Percentiles rank a stretch among this genome's conserved stretches.
phyloP scores from a whole-genome alignment of 352 stramenopile genomes.

The Phytopythium ostracodes region DNA sequence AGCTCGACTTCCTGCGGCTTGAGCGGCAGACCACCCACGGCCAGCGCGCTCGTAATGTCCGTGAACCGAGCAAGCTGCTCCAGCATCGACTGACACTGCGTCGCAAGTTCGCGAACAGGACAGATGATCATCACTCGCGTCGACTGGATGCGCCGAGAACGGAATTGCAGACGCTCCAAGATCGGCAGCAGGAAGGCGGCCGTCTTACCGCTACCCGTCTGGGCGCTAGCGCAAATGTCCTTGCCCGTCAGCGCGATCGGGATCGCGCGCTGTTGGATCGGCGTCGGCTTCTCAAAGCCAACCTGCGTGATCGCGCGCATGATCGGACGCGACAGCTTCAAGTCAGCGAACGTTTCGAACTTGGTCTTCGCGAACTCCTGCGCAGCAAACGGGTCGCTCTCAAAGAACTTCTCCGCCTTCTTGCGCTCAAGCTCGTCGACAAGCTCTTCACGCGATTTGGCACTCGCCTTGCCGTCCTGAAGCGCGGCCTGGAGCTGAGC shows the following conservation, averaged over 20 bases:
- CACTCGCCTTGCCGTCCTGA: conserved; percentile 48
- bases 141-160: conserved; percentile 75
- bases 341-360: conserved; percentile 93
- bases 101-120: conserved; percentile 97
- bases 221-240: conserved; percentile 97
- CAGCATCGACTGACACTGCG: conserved; percentile 95
- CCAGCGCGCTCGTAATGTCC: conserved; percentile 90
- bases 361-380: conserved; percentile 79
- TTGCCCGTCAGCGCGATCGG: conserved; percentile 93
- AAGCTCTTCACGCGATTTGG: conserved; percentile 49
- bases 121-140: conserved; percentile 97
- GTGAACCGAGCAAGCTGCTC: conserved; percentile 94
- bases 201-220: conserved; percentile 98
- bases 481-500: conserved; percentile 60
- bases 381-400: conserved; percentile 70
- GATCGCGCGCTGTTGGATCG: conserved; percentile 92
- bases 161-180: conserved; percentile 96
- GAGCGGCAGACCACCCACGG: conserved; percentile 91
- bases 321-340: conserved; percentile 96
- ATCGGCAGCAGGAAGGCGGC: conserved; percentile 98
- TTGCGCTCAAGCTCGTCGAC: conserved; percentile 76
- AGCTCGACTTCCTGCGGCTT: conserved; percentile 95
- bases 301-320: conserved; percentile 95
- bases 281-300: conserved; percentile 96
- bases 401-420: conserved; percentile 81